Evolutionary conservation across 768 basidiomycete species (phyloP).

Genomic region (Amanita muscaria): DNA sequence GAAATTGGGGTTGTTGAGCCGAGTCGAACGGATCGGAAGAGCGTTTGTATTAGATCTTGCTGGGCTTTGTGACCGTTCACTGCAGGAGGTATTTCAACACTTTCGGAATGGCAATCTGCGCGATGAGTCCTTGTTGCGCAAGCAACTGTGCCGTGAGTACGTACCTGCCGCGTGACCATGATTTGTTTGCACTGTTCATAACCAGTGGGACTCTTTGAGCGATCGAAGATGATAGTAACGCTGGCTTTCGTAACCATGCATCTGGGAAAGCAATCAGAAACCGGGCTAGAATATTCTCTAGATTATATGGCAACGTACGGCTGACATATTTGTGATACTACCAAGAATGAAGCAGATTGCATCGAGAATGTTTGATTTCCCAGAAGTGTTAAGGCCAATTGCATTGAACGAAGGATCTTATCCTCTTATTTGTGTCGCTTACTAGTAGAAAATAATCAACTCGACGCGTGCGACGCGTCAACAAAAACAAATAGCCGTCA

Average conservation of each 20-base stretch:
- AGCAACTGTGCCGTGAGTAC: no score
- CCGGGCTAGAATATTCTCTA: no score
- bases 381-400: constrained; percentile 90
- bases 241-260: no score
- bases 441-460: neutral
- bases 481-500: no score
- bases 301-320: constrained; percentile 57
- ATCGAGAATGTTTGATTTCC: constrained; percentile 98
- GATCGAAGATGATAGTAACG: no score
- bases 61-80: constrained; percentile 91
- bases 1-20: constrained; percentile 99
- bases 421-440: constrained; percentile 69
- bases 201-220: constrained; percentile 73
- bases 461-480: no score
- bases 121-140: no score
- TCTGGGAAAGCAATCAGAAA: constrained; percentile 40
- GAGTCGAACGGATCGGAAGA: constrained; percentile 95
- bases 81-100: constrained; percentile 91
- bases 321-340: constrained; percentile 95
- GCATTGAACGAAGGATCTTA: constrained; percentile 99
- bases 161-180: no score
- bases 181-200: constrained; percentile 65
- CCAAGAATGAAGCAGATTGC: constrained; percentile 98
- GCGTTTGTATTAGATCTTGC: constrained; percentile 75
- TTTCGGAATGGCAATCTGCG: constrained; percentile 88